A percentile compares a stretch with the other conserved stretches of the same genome.
phyloP scores from a whole-genome alignment of 495 filamentous ascomycete species.

The Penicillium antarcticum region DNA sequence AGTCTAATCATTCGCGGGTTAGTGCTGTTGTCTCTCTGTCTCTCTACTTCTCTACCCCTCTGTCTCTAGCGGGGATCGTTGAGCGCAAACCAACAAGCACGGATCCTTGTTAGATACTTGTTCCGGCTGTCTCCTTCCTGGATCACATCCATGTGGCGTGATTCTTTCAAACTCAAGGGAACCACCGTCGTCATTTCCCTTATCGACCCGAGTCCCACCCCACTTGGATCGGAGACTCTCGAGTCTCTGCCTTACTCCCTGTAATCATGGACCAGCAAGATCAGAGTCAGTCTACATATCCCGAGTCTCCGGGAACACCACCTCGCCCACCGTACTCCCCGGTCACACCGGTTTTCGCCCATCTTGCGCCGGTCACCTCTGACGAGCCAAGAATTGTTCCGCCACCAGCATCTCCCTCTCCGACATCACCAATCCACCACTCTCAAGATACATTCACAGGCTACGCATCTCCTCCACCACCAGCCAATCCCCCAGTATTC shows the following conservation, averaged over 20 bases:
- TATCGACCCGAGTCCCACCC: constrained; percentile 2
- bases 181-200: constrained; percentile 14
- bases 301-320: constrained; percentile 30
- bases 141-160: neutral
- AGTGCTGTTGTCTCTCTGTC: no score
- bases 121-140: neutral
- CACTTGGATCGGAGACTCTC: neutral
- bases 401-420: constrained; percentile 32
- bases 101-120: neutral
- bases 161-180: neutral
- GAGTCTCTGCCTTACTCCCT: neutral
- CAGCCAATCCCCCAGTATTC: constrained; percentile 24
- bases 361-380: constrained; percentile 34
- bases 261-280: constrained; percentile 9
- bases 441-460: neutral
- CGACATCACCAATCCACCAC: constrained; percentile 15
- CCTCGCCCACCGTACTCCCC: constrained; percentile 48
- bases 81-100: no score
- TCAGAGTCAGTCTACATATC: constrained; percentile 11
- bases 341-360: constrained; percentile 43
- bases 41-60: no score
- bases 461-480: constrained; percentile 14
- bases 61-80: no score
- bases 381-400: constrained; percentile 33
- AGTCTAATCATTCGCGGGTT: no score